Base-by-base conservation (phyloP, 805 yeast genomes). In the Lachancea sp. region DNA sequence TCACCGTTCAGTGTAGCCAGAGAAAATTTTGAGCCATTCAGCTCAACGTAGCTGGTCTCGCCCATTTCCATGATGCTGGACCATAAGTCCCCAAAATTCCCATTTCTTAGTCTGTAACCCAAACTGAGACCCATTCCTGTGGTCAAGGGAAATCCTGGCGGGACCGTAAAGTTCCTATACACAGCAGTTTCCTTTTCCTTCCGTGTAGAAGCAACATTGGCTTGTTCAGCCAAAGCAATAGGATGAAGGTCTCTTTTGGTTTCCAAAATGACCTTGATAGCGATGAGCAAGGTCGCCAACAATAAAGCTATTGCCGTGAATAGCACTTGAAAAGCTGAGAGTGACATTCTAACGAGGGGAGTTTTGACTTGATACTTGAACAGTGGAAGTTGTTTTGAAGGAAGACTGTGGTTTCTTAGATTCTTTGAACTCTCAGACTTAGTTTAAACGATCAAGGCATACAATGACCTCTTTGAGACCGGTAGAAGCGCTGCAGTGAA, bases 61-160 rank as follows among this genome's bases (percentile, higher is more conserved):
- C 59, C 51, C 16, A 60, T 57, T 30, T 60, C 58, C 61, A 67
- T 57, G 10, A 75, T 72, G 12, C 80, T 65, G 44, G 71, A 75
- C 90, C 93, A 86, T 3, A 86, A 59, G 66, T 87, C 96, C 49
- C 76, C 73, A 47, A 87, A 59, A 52, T 78, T 81, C 2, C 96
- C 96, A 59, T 85, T 82, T 53, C 95, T 70, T 18, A 83, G 58
- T 50, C 75, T 76, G 59, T 82, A 84, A 30, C 77, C 80, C 20
- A 75, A 70, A 36, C 86, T 72, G 19, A 89, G 74, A 38, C 78
- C 77, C 45, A 85, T 65, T 0, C 95, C 95, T 2, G 85, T 74
- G 18, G 82, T 71, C 45, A 89, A 69, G 0, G 85, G 82, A 47
- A 77, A 60, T 4, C 87, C 85, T 58, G 78, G 80, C 18, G 90